Conservation (phyloP, 2,329 filamentous ascomycete genomes). For the Diaporthe humulicola region DNA sequence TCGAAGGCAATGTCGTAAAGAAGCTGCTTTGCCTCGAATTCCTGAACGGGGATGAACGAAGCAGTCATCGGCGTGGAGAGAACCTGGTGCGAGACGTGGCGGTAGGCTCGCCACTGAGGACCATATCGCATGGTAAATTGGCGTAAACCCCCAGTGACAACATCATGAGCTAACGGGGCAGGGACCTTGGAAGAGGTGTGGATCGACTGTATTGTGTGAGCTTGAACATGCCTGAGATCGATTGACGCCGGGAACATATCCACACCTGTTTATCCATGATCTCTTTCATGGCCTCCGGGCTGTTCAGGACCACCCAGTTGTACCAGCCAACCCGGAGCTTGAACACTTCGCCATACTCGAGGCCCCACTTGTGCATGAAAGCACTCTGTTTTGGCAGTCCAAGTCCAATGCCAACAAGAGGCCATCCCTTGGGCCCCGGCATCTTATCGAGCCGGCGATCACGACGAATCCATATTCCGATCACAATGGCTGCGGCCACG, state of each 20-base stretch:
- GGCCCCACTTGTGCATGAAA: slow-evolving; percentile 49
- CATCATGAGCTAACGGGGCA: slow-evolving; percentile 53
- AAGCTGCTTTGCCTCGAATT: slow-evolving; percentile 60
- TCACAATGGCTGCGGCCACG: background rate
- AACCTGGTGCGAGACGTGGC: slow-evolving; percentile 54
- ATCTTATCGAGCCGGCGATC: slow-evolving; percentile 25
- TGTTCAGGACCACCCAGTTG: slow-evolving; percentile 60
- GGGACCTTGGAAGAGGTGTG: slow-evolving; percentile 53
- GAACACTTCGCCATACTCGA: slow-evolving; percentile 59
- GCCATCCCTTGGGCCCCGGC: slow-evolving; percentile 20
- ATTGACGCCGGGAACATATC: background rate
- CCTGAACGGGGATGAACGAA: slow-evolving; percentile 57
- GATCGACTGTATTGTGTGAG: slow-evolving; percentile 42
- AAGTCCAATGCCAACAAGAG: slow-evolving; percentile 22
- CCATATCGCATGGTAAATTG: slow-evolving; percentile 58
- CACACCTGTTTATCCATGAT: slow-evolving; percentile 54
- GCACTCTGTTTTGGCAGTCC: slow-evolving; percentile 10
- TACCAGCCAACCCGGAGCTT: slow-evolving; percentile 58
- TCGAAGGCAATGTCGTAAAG: slow-evolving; percentile 54
- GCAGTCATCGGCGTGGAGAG: slow-evolving; percentile 52
- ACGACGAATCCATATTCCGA: slow-evolving; percentile 23
- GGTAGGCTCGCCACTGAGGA: slow-evolving; percentile 53
- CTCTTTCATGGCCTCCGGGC: slow-evolving; percentile 57
- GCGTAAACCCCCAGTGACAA: slow-evolving; percentile 55
- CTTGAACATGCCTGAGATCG: background rate